These are phyloP conservation scores for Flaveria bidentis DNA, from an alignment of 129 eudicot genomes.

Conservation along the genomic window DNA sequence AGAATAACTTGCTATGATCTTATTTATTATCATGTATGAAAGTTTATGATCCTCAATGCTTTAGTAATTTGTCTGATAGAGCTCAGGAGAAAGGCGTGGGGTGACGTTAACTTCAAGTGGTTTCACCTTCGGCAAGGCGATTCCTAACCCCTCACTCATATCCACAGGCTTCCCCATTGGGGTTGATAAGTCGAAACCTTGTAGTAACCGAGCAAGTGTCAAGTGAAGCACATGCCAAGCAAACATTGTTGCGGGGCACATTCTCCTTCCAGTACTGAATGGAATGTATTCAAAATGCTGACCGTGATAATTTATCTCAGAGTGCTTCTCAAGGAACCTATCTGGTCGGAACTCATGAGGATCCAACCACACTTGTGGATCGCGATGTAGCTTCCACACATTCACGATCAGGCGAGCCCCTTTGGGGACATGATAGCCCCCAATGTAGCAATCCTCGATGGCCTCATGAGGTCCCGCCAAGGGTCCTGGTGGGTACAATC, in stretches of 20 bases:
- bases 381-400: slow-evolving; percentile 56
- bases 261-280: slow-evolving; percentile 41
- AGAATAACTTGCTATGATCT: background rate
- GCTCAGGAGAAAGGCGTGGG: slow-evolving; percentile 34
- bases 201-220: slow-evolving; percentile 42
- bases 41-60: background rate
- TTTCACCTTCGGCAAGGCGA: slow-evolving; percentile 42
- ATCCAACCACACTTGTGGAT: slow-evolving; percentile 45
- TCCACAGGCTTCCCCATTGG: slow-evolving; percentile 34
- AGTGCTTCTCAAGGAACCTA: slow-evolving; percentile 31
- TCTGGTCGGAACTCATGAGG: slow-evolving; percentile 42
- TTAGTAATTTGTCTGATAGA: background rate
- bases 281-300: slow-evolving; percentile 46
- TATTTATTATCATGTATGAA: background rate
- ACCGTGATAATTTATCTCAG: slow-evolving; percentile 21
- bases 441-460: slow-evolving; percentile 41
- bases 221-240: slow-evolving; percentile 27
- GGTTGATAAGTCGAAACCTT: slow-evolving; percentile 38
- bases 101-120: slow-evolving; percentile 33
- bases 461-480: slow-evolving; percentile 54
- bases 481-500: slow-evolving; percentile 69
- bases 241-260: slow-evolving; percentile 42
- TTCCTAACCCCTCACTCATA: slow-evolving; percentile 44
- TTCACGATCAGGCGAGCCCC: slow-evolving; percentile 47
- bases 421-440: slow-evolving; percentile 36